Base-by-base conservation (phyloP, 2,329 filamentous ascomycete species). In the Bipolaris bicolor region DNA sequence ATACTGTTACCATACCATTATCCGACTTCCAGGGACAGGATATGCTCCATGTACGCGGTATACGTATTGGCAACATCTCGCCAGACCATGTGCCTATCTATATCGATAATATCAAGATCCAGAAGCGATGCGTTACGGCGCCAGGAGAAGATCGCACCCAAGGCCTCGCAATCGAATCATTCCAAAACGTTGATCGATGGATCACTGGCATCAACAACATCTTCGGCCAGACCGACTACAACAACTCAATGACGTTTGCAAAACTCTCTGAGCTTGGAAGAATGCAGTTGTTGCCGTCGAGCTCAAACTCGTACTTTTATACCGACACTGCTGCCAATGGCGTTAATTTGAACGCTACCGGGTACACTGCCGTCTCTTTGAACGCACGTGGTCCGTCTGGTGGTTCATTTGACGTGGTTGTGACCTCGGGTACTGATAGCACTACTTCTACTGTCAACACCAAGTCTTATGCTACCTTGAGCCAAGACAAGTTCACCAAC, bases 181-280 rank as follows among this genome's bases (percentile, higher is more conserved):
- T 57, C 44, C 55, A 57, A 7, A 57, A 54, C 6, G 55, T 57
- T 15, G 55, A 57, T n/a, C 49, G 55, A 0, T 57, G 55, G 55
- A 54, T 57, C 24, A 54, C 49, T 39, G 55, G 55, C n/a, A 57
- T 57, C 24, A 57, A 57, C 55, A 57, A 57, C 10, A n/a, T 57
- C 6, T 57, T 57, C 22, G 55, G 55, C 4, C 49, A 54, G 39
- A 57, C 55, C 5, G 55, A 57, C 33, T 44, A 40, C 33, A 57
- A 57, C 20, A 53, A 57, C 3, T 57, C 55, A 2, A 57, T 57
- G 55, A 34, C 50, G 18, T 57, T 57, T 22, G 55, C 55, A 15
- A 57, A 57, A 22, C 55, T 57, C 6, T 57, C 55, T 0, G 55
- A 57, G 33, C 24, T 57, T 13, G 55, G 55, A 0, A 49, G 50